Percentiles rank a stretch among this genome's conserved stretches.
Conservation (phyloP, 78 protist genomes). For the Tieghemostelium lacteum region DNA sequence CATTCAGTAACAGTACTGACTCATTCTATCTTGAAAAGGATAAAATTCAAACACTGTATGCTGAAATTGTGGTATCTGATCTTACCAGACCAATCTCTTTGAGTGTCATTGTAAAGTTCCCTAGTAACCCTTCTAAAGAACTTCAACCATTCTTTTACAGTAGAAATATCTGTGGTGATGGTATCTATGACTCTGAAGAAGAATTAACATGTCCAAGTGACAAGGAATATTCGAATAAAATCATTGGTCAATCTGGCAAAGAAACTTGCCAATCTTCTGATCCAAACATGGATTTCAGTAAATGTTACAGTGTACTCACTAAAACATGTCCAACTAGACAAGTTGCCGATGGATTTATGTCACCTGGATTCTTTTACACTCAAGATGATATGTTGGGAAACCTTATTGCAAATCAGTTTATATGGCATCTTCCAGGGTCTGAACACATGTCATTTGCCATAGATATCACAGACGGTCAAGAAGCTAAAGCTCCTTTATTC, state of each 20-base stretch:
- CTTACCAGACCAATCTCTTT: too few species aligned
- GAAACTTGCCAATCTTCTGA: not conserved
- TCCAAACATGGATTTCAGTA: not conserved
- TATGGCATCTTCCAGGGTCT: slow-evolving; percentile 1
- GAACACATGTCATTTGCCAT: not conserved
- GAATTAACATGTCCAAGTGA: not conserved
- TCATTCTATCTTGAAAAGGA: too few species aligned
- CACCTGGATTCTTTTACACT: not conserved
- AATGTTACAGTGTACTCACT: slow-evolving; percentile 3
- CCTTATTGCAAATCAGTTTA: not conserved
- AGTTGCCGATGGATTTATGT: not conserved
- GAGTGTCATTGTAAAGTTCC: too few species aligned
- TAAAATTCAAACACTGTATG: too few species aligned
- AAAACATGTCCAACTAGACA: not conserved
- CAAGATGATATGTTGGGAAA: slow-evolving; percentile 13
- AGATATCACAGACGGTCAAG: not conserved
- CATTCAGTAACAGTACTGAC: too few species aligned
- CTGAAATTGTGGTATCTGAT: too few species aligned
- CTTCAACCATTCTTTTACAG: too few species aligned
- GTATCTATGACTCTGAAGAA: not conserved
- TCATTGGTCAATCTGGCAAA: not conserved
- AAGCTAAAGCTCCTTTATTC: not conserved
- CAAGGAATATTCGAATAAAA: not conserved
- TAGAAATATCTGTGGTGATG: not conserved
- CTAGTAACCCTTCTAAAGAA: too few species aligned